Percentiles rank a stretch among this genome's conserved stretches.
phyloP scores from a whole-genome alignment of 345 rosid species.

The Brassica napus region Da-Ae NC_063446.1:49978001-49978500 shows the following conservation, averaged over 20 bases:
- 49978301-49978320: slow-evolving; percentile 88
- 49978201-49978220: slow-evolving; percentile 92
- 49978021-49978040: slow-evolving; percentile 18
- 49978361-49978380: slow-evolving; percentile 55
- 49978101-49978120: background rate
- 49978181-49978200: slow-evolving; percentile 72
- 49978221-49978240: slow-evolving; percentile 69
- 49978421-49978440: background rate
- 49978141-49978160: background rate
- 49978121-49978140: background rate
- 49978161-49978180: background rate
- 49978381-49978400: slow-evolving; percentile 26
- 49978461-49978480: slow-evolving; percentile 45
- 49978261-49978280: slow-evolving; percentile 91
- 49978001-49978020: slow-evolving; percentile 89
- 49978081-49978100: background rate
- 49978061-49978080: background rate
- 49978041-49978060: background rate
- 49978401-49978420: slow-evolving; percentile 23
- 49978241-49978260: slow-evolving; percentile 71
- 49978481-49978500: slow-evolving; percentile 49
- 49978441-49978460: slow-evolving; percentile 5
- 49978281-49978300: slow-evolving; percentile 96
- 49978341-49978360: slow-evolving; percentile 46
- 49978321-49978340: slow-evolving; percentile 64